Evolutionary conservation across 352 stramenopile species (phyloP).

Genomic region (Phytophthora crassamura): DNA sequence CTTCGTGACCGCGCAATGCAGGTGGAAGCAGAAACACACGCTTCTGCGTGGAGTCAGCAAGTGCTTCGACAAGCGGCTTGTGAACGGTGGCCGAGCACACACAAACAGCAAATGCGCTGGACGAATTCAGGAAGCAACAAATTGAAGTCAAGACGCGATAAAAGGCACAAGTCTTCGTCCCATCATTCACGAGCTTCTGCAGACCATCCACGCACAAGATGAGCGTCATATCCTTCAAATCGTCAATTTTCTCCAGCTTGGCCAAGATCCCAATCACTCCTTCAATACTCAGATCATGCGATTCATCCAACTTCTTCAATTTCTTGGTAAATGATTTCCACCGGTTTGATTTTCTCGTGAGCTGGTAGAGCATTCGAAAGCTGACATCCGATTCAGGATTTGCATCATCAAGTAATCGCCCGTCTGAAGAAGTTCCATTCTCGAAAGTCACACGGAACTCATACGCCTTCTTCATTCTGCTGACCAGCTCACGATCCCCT

Average conservation of each 20-base stretch:
- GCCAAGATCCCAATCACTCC: conserved; percentile 16
- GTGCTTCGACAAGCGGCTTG: not conserved
- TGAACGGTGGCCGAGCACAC: conserved; percentile 7
- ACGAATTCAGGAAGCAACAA: conserved; percentile 6
- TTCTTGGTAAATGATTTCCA: not conserved
- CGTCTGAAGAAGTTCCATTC: not conserved
- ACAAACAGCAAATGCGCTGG: conserved; percentile 16
- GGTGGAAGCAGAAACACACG: conserved; percentile 8
- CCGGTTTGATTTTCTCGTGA: conserved; percentile 9
- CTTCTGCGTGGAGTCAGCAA: not conserved
- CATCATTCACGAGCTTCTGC: conserved; percentile 25
- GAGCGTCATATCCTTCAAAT: conserved; percentile 37
- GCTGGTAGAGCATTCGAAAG: conserved; percentile 39
- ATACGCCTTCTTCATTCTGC: conserved; percentile 13
- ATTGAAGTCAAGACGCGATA: conserved; percentile 10
- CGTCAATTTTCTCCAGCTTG: conserved; percentile 17
- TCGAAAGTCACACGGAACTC: conserved; percentile 12
- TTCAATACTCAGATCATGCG: not conserved
- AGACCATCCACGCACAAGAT: conserved; percentile 41
- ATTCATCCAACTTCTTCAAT: conserved; percentile 9
- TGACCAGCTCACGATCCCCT: not conserved
- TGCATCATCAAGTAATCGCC: not conserved
- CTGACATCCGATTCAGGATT: conserved; percentile 23
- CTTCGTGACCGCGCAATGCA: not conserved
- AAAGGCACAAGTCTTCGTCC: conserved; percentile 3